phyloP scores from a whole-genome alignment of 1,284 basidiomycete genomes.

The Ganoderma lucidum region DNA sequence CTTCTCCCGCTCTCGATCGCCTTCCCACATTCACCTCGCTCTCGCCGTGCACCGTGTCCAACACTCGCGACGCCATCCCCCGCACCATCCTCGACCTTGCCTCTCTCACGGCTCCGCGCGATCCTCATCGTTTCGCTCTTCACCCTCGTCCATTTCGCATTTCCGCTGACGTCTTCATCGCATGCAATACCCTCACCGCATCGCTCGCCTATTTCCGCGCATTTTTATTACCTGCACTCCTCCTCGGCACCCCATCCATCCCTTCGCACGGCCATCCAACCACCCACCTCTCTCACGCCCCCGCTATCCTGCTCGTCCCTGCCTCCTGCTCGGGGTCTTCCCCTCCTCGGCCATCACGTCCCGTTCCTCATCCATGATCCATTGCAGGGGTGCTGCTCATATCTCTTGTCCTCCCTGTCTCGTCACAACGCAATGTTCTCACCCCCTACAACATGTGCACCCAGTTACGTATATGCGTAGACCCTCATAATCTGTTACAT shows the following conservation, averaged over 20 bases:
- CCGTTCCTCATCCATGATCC: not conserved
- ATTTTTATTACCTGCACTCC: conserved; percentile 30
- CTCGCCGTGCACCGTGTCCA: conserved; percentile 5
- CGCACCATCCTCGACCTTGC: not conserved
- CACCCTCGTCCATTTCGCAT: conserved; percentile 26
- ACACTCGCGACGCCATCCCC: conserved; percentile 1
- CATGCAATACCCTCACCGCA: conserved; percentile 30
- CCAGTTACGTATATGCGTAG: conserved; percentile 29
- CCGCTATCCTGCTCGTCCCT: conserved; percentile 8
- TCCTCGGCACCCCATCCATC: conserved; percentile 12
- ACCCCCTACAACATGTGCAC: conserved; percentile 16
- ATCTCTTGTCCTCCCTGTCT: conserved; percentile 1
- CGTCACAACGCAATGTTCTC: not conserved
- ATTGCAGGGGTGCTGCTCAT: not conserved
- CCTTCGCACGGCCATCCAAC: conserved; percentile 11
- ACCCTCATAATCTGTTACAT: conserved; percentile 30
- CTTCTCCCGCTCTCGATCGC: not conserved
- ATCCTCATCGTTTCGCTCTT: conserved; percentile 21
- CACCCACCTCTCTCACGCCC: not conserved
- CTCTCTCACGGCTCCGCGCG: conserved; percentile 22
- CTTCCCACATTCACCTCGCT: conserved; percentile 11
- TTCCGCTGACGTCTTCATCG: conserved; percentile 32
- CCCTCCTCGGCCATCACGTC: not conserved
- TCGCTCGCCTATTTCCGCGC: conserved; percentile 31
- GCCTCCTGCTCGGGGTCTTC: conserved; percentile 13